Evolutionary conservation across 225 moss, liverwort and hornwort genomes (phyloP), one percentile per base, ranked within the genome.

Genomic region (Polytrichum formosum): DNA sequence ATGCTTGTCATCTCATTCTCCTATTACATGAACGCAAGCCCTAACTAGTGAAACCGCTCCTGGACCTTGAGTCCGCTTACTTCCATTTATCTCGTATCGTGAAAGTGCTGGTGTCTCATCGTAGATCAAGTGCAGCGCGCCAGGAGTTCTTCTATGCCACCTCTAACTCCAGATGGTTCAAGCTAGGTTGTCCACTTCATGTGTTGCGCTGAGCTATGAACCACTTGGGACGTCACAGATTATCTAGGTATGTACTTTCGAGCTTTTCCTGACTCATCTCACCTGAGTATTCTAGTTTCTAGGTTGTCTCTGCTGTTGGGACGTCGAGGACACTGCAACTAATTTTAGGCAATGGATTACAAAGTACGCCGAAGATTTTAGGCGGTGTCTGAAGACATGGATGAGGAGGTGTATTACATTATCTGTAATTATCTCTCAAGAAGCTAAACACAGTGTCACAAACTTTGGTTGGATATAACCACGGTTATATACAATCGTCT

Each of bases 1-100:
- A 75, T 83, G 82, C 65, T 71, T 86, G 71, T 86, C 86, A 56
- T 83, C 86, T 67, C 86, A 83, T 78, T 80, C 82, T 62, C 86
- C 86, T 56, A 86, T 86, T 70, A 86, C 82, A 67, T 86, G 86
- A 86, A 76, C 56, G 76, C 28, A 23, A 65, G 72, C 61, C 69
- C 25, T n/a, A 60, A 60, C 59, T 60, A n/a, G 68, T 74, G 4
- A 55, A 71, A 69, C 46, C 79, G 55, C 19, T 60, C 56, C 29
- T 67, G 69, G 66, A 72, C 53, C 77, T 69, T 60, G 74, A 71
- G 68, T 74, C 76, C 65, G 67, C 64, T 74, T 29, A 53, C 23
- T 74, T 21, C 60, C 60, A 53, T 28, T 26, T 75, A 71, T 54
- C 69, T 33, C 16, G 33, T 53, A 71, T 80, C 63, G 63, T 66